Conservation (phyloP, 371 early-diverging fungal species). For the Rhizopus sp. region DNA sequence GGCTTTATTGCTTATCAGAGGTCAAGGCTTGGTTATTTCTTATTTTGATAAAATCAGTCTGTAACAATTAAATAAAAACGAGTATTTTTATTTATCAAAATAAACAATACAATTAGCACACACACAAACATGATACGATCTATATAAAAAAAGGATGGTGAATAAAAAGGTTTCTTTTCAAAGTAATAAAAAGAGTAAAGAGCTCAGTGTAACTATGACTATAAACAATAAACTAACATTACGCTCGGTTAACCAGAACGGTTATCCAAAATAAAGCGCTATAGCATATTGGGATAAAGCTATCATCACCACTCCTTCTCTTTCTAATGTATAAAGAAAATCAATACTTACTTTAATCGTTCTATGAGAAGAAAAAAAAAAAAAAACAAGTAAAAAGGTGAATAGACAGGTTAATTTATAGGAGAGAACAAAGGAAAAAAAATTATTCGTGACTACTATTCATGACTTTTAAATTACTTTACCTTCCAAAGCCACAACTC, state of each 20-base stretch:
- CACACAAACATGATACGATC: background rate
- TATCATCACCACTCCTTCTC: constrained; percentile 28
- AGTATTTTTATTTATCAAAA: background rate
- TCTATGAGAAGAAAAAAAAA: background rate
- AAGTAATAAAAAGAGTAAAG: background rate
- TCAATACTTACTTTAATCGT: background rate
- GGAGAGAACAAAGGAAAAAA: background rate
- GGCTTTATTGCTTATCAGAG: constrained; percentile 31
- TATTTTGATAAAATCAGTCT: constrained; percentile 17
- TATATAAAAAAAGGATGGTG: background rate
- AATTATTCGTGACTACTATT: background rate
- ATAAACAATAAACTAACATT: constrained; percentile 30
- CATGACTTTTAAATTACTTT: background rate
- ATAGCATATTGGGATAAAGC: constrained; percentile 25
- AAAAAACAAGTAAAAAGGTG: constrained; percentile 3
- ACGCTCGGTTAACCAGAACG: constrained; percentile 39
- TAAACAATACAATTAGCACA: background rate
- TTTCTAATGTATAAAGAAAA: background rate
- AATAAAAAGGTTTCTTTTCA: background rate
- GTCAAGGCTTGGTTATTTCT: constrained; percentile 34
- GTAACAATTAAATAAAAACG: constrained; percentile 10
- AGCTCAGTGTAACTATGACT: constrained; percentile 46
- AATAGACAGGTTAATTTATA: background rate
- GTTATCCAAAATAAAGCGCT: constrained; percentile 33
- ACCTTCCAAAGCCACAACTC: too few species aligned